These are phyloP conservation scores for Helotiales sp. DNA, from an alignment of 2,329 filamentous ascomycete species.

Conservation along the genomic window DNA sequence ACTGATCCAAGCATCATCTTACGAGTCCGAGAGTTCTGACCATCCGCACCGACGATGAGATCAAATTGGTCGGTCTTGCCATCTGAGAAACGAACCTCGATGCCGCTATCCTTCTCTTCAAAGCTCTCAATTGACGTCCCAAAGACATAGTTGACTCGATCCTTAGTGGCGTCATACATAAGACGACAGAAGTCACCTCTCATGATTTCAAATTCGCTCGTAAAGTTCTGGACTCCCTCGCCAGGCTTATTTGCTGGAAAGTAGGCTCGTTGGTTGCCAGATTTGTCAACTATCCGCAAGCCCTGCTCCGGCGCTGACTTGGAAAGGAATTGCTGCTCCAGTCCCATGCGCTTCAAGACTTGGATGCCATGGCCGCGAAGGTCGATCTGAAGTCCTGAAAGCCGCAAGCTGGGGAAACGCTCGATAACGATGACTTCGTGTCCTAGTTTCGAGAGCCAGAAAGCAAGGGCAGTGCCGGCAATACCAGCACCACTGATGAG, in stretches of 20 bases:
- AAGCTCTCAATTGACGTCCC: constrained; percentile 30
- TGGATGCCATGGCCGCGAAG: constrained; percentile 51
- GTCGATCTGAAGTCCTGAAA: constrained; percentile 54
- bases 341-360: constrained; percentile 51
- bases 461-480: constrained; percentile 45
- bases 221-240: constrained; percentile 35
- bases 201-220: constrained; percentile 48
- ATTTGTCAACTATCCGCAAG: constrained; percentile 42
- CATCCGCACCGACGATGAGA: constrained; percentile 56
- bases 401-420: constrained; percentile 42
- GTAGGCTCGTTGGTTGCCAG: constrained; percentile 40
- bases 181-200: constrained; percentile 43
- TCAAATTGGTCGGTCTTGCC: constrained; percentile 38
- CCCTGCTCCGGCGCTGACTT: constrained; percentile 48
- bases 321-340: constrained; percentile 45
- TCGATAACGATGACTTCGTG: constrained; percentile 43
- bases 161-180: constrained; percentile 39
- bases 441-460: constrained; percentile 46
- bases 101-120: constrained; percentile 26
- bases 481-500: constrained; percentile 39
- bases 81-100: constrained; percentile 32
- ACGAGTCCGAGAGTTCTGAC: constrained; percentile 49
- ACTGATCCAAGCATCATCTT: constrained; percentile 38
- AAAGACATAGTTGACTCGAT: constrained; percentile 34
- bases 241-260: constrained; percentile 38